A percentile compares a stretch with the other conserved stretches of the same genome.
Conservation (phyloP, 2,329 filamentous ascomycete species). For the Alternaria sp. region DNA sequence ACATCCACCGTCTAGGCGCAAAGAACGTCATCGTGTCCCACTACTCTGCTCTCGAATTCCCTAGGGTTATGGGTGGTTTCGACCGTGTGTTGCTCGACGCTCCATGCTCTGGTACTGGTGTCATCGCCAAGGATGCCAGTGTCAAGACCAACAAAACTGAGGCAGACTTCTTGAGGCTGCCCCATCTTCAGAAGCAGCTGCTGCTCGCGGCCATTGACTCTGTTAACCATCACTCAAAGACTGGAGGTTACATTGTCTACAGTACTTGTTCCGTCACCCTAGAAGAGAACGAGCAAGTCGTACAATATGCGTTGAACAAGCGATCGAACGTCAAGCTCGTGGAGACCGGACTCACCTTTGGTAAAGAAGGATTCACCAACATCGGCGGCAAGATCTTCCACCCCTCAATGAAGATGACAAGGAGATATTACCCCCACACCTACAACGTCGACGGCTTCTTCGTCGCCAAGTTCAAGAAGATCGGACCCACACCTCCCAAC, state of each 20-base stretch:
- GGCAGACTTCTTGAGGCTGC: conserved; percentile 90
- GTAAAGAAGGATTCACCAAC: conserved; percentile 88
- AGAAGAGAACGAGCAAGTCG: conserved; percentile 92
- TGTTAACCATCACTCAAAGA: conserved; percentile 88
- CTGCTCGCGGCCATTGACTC: conserved; percentile 93
- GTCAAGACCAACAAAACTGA: conserved; percentile 95
- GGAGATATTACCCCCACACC: conserved; percentile 49
- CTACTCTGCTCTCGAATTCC: conserved; percentile 93
- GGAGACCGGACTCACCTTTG: conserved; percentile 88
- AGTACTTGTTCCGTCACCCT: conserved; percentile 95
- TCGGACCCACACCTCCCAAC: conserved; percentile 74
- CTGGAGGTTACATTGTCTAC: conserved; percentile 94
- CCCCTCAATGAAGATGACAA: conserved; percentile 71
- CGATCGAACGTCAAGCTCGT: conserved; percentile 94
- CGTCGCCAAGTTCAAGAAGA: conserved; percentile 97
- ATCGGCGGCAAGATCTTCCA: conserved; percentile 94
- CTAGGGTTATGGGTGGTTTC: conserved; percentile 92
- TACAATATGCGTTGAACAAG: conserved; percentile 90
- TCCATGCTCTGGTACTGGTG: conserved; percentile 94
- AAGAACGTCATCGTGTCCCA: conserved; percentile 96
- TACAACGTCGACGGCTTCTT: conserved; percentile 89
- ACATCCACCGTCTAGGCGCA: conserved; percentile 92
- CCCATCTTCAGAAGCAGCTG: conserved; percentile 94
- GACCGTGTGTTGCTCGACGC: conserved; percentile 94
- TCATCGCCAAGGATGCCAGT: conserved; percentile 94